Evolutionary conservation across 345 rosid species (phyloP), one percentile per base, ranked within the genome.

Genomic region (Ailanthus altissimus): DNA sequence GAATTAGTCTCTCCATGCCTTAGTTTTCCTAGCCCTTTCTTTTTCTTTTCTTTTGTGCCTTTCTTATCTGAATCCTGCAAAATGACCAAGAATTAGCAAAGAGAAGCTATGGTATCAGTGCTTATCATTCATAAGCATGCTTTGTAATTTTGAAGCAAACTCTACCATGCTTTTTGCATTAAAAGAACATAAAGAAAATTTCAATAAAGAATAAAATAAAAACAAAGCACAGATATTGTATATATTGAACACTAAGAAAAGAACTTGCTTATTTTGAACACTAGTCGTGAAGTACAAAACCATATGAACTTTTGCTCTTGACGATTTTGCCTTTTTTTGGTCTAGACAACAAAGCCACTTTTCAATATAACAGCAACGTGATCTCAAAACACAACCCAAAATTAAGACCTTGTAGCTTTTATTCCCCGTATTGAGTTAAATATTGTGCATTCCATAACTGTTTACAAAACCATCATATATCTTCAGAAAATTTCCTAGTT

Each of bases 1-100:
- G 97, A 89, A 82, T 87, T 90, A 75, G 86, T 87, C 86, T 94
- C 90, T 61, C 95, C 93, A 84, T 81, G 85, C 70, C 84, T 89
- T 61, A 74, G 79, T 74, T 86, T 88, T 65, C 85, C 89, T 12
- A 84, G 71, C 36, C 90, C 92, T 78, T 90, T 87, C 88, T 84
- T 93, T 85, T 88, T 92, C 89, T 92, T 92, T 77, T 90, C 89
- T 83, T 86, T 85, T 15, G 81, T 65, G 70, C 81, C 84, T 83
- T 79, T 91, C 70, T 84, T 82, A 73, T 89, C 91, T 8, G 77
- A 51, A 63, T 91, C 93, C 90, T 91, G 90, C 85, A 80, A 53
- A 36, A 72, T 53, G 68, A 70, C 49, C 51, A 47, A 42, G 32
- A 36, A 61, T 51, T 20, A 72, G 74, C 67, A 53, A 63, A 67